These are phyloP conservation scores for Erythrophleum ivorense DNA, from an alignment of 331 rosid genomes.

Conservation along the genomic window DNA sequence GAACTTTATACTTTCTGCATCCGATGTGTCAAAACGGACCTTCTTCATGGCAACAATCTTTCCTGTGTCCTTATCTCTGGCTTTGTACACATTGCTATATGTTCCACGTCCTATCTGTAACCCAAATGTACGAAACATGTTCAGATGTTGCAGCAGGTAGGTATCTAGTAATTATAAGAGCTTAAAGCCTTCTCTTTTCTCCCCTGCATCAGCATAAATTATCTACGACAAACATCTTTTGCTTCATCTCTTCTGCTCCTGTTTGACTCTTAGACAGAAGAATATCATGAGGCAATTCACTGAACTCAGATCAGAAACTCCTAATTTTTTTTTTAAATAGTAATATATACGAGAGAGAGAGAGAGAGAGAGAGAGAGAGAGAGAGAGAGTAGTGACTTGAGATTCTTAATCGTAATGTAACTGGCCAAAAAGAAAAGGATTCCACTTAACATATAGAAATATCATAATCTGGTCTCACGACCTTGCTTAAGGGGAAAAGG, in stretches of 20 bases:
- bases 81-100: constrained; percentile 90
- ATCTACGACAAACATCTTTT: not conserved
- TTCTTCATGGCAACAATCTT: constrained; percentile 87
- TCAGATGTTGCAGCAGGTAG: not conserved
- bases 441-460: too few relatives aligned
- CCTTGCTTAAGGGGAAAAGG: too few relatives aligned
- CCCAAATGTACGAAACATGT: constrained; percentile 11
- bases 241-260: not conserved
- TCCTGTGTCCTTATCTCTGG: constrained; percentile 63
- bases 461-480: too few relatives aligned
- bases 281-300: not conserved
- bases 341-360: too few relatives aligned
- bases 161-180: not conserved
- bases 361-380: not conserved
- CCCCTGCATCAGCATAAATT: not conserved
- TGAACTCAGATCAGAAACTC: not conserved
- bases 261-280: not conserved
- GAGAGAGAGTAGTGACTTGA: constrained; percentile 45
- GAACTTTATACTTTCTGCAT: constrained; percentile 75
- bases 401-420: not conserved
- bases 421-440: too few relatives aligned
- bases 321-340: not conserved
- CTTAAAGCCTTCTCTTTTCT: not conserved
- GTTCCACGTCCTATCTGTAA: constrained; percentile 84
- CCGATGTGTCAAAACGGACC: constrained; percentile 83